phyloP scores from a whole-genome alignment of 1,284 basidiomycete species.

The Fomitopsis pinicola region DNA sequence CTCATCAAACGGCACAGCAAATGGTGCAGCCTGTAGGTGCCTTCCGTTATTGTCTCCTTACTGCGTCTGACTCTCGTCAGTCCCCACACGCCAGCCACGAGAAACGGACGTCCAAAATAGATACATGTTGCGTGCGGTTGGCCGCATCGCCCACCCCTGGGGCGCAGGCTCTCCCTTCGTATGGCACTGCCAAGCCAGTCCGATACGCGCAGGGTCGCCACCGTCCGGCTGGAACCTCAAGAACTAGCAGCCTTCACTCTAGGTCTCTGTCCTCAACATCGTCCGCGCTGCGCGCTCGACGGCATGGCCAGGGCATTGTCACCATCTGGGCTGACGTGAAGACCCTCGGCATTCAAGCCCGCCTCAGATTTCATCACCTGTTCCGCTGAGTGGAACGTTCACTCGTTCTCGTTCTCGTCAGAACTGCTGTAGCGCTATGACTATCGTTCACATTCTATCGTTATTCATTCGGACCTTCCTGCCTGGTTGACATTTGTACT shows the following conservation, averaged over 20 bases:
- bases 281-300: background rate
- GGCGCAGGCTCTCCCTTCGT: background rate
- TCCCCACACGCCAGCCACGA: background rate
- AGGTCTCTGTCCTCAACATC: conserved; percentile 2
- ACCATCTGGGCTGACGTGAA: conserved; percentile 6
- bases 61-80: background rate
- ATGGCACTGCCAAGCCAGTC: background rate
- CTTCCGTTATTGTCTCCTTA: background rate
- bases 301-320: background rate
- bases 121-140: background rate
- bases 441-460: background rate
- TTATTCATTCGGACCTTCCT: conserved; percentile 1
- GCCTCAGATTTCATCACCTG: conserved; percentile 1
- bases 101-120: background rate
- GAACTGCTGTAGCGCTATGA: background rate
- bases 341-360: conserved; percentile 1
- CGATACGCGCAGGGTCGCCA: background rate
- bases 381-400: conserved; percentile 1
- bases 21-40: background rate
- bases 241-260: background rate
- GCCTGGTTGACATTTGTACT: background rate
- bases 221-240: background rate
- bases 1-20: background rate
- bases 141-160: background rate
- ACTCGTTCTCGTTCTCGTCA: background rate